Evolutionary conservation across 495 filamentous ascomycete genomes (phyloP).

Genomic region (Penicillium cosmopolitanum): DNA sequence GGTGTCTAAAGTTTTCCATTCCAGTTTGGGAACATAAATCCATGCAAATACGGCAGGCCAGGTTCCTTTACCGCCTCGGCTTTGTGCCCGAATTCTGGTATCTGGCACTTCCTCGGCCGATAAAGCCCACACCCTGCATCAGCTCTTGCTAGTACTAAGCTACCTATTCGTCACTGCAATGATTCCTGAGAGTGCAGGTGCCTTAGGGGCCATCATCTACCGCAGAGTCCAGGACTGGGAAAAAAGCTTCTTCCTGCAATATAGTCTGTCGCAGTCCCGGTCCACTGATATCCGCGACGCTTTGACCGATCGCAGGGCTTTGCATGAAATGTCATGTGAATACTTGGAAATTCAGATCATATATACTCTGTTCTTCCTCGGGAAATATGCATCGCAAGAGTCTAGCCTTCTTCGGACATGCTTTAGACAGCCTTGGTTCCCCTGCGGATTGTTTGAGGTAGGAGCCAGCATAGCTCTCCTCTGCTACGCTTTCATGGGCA

Average conservation of each 20-base stretch:
- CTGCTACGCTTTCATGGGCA: neutral
- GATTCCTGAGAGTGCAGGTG: neutral
- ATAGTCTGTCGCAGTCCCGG: neutral
- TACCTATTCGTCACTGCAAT: conserved; percentile 2
- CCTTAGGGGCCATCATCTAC: neutral
- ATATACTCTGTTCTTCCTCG: neutral
- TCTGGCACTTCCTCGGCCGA: neutral
- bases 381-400: neutral
- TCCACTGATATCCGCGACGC: neutral
- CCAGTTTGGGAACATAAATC: no score
- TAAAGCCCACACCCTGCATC: neutral
- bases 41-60: neutral
- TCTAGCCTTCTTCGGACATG: conserved; percentile 2
- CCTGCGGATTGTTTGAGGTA: neutral
- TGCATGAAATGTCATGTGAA: neutral
- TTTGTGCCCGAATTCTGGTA: neutral
- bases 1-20: no score
- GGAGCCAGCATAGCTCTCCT: neutral
- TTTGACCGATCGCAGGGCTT: neutral
- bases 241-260: neutral
- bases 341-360: neutral
- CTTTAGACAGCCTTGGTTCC: neutral
- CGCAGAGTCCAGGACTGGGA: neutral
- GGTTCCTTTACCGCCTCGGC: neutral
- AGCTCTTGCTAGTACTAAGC: conserved; percentile 2